Percentiles rank a stretch among this genome's conserved stretches.
These are phyloP conservation scores for Puccinia triticina DNA, from an alignment of 1,284 basidiomycete species.

Conservation along the genomic window DNA sequence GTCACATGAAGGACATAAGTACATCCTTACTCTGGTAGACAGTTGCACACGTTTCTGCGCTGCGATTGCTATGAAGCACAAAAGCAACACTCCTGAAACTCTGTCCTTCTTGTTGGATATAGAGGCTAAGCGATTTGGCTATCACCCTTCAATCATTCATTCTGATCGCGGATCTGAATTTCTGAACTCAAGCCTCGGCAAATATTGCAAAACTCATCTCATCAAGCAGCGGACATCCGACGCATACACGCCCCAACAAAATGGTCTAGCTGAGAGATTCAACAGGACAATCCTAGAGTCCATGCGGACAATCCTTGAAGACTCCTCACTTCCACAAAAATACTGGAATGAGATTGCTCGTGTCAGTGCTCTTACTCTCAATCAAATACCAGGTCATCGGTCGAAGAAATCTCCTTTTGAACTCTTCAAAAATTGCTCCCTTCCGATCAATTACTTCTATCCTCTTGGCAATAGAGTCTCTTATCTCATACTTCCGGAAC, in stretches of 20 bases:
- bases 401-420: background rate
- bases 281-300: background rate
- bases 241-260: background rate
- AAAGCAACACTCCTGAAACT: too few species aligned
- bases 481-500: slow-evolving; percentile 1
- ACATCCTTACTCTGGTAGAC: background rate
- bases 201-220: background rate
- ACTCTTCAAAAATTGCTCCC: background rate
- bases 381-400: background rate
- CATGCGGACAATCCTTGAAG: background rate
- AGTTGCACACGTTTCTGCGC: too few species aligned
- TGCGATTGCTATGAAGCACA: too few species aligned
- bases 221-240: background rate
- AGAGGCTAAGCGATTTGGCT: background rate
- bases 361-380: background rate
- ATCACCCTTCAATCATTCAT: background rate
- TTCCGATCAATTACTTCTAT: background rate
- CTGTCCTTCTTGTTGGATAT: too few species aligned
- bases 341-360: background rate
- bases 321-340: background rate
- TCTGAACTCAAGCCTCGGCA: background rate
- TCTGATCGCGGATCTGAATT: background rate
- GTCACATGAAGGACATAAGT: background rate
- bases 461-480: background rate
- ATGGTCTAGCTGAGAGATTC: background rate